Conservation (phyloP, 192 early-diverging fungal species). For the Allomyces arbusculus region DNA sequence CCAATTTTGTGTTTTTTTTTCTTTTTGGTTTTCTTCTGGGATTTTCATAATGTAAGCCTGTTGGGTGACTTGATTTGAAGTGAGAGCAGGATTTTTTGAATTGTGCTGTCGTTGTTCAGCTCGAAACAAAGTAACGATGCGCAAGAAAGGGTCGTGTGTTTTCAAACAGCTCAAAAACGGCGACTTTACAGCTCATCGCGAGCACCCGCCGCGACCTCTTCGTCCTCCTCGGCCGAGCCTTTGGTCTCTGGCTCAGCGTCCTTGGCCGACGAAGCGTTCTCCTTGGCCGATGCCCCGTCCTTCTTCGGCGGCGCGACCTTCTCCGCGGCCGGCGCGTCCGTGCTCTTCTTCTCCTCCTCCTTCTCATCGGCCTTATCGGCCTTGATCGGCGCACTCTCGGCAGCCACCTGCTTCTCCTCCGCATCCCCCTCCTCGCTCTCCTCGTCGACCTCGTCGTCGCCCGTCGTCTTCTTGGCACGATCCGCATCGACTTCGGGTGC, state of each 20-base stretch:
- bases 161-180: no score
- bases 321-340: not conserved
- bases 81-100: no score
- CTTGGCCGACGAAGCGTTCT: not conserved
- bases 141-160: no score
- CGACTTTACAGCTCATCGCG: conserved; percentile 6
- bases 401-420: conserved; percentile 6
- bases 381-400: not conserved
- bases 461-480: not conserved
- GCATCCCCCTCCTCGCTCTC: conserved; percentile 15
- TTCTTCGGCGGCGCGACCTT: not conserved
- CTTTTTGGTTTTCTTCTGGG: no score
- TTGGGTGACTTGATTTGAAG: no score
- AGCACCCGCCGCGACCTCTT: not conserved
- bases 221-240: not conserved
- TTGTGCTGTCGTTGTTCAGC: no score
- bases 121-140: no score
- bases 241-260: not conserved
- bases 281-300: conserved; percentile 1
- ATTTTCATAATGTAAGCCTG: no score
- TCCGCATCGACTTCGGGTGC: not conserved
- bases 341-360: conserved; percentile 1
- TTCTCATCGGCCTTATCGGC: conserved; percentile 1
- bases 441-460: conserved; percentile 18
- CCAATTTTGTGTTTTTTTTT: no score